Conservation (phyloP, 441 rosid species). For the Euphorbia celastroides region DNA sequence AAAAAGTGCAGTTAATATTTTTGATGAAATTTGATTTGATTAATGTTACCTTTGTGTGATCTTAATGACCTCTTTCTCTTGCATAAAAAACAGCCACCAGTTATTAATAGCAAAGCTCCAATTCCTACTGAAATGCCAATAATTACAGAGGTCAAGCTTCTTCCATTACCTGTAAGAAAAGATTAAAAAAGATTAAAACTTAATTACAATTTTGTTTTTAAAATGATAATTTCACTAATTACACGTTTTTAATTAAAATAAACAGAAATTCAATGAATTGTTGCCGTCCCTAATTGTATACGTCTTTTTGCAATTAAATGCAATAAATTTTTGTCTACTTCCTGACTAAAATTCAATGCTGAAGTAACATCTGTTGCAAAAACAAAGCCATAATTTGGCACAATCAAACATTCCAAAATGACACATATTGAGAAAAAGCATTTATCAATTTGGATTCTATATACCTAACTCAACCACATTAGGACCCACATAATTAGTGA, state of each 20-base stretch:
- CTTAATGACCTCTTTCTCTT: slow-evolving; percentile 34
- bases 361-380: not conserved
- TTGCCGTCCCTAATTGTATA: not conserved
- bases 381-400: not conserved
- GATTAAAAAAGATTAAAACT: not conserved
- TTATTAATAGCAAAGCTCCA: slow-evolving; percentile 39
- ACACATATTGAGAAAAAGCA: not conserved
- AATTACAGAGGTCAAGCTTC: slow-evolving; percentile 20
- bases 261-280: not conserved
- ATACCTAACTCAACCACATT: not conserved
- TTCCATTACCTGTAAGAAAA: slow-evolving; percentile 35
- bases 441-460: too few relatives aligned
- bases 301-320: not conserved
- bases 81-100: slow-evolving; percentile 38
- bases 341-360: not conserved
- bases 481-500: not conserved
- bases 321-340: not conserved
- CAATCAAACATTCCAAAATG: not conserved
- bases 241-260: too few relatives aligned
- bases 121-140: slow-evolving; percentile 46
- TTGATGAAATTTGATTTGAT: not conserved
- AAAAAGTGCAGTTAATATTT: not conserved
- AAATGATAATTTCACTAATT: too few relatives aligned
- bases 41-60: slow-evolving; percentile 4
- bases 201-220: too few relatives aligned